Evolutionary conservation across 352 stramenopile genomes (phyloP).

Genomic region (Phytopythium oedochilum): DNA sequence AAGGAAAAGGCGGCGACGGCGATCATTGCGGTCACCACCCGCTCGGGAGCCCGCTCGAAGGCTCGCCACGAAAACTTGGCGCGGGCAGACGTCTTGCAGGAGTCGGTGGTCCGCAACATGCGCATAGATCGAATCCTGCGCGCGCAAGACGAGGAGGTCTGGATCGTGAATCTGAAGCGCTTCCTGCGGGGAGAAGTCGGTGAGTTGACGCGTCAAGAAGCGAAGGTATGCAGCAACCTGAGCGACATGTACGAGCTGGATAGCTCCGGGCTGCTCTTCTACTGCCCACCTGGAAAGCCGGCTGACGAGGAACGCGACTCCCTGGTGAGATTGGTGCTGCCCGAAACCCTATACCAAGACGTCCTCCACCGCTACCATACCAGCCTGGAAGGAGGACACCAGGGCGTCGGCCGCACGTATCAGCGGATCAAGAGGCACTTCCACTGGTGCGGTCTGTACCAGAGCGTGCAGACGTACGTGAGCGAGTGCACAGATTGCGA

Average conservation of each 20-base stretch:
- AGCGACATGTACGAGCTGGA: constrained; percentile 2
- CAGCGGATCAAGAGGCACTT: not conserved
- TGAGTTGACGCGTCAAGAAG: not conserved
- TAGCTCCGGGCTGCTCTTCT: not conserved
- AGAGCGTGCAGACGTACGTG: constrained; percentile 2
- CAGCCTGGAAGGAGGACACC: constrained; percentile 7
- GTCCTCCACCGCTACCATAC: constrained; percentile 10
- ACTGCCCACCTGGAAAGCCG: not conserved
- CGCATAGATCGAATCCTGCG: constrained; percentile 3
- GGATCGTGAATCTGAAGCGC: constrained; percentile 3
- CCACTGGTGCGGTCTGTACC: constrained; percentile 3
- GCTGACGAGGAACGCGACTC: not conserved
- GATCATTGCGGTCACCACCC: too few species aligned
- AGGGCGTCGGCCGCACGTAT: constrained; percentile 7
- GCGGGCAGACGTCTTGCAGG: too few species aligned
- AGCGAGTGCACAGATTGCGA: not conserved
- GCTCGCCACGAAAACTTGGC: too few species aligned
- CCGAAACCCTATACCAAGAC: constrained; percentile 2
- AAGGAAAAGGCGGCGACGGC: too few species aligned
- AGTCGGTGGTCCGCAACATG: too few species aligned
- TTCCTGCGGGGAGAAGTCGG: constrained; percentile 4
- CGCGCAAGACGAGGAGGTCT: constrained; percentile 4
- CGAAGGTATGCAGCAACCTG: too few species aligned
- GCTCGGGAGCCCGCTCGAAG: too few species aligned
- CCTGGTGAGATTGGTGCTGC: constrained; percentile 4